Conservation (phyloP, 2,329 filamentous ascomycete genomes). For the Xylaria digitata region DNA sequence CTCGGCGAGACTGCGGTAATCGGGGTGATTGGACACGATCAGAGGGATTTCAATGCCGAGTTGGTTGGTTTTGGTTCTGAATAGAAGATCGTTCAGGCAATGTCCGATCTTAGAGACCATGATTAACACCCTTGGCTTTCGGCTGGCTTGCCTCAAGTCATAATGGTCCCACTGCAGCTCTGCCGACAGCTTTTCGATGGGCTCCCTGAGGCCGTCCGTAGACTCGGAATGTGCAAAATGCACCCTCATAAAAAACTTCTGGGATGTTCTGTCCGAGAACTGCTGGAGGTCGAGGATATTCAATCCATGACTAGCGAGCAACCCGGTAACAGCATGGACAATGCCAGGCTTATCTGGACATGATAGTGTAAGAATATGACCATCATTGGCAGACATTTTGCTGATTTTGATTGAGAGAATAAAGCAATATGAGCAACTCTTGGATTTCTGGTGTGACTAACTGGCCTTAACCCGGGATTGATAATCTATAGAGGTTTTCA, state of each 20-base stretch:
- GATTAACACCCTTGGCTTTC: conserved; percentile 81
- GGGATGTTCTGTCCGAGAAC: conserved; percentile 79
- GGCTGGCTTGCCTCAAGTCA: conserved; percentile 73
- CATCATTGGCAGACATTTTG: conserved; percentile 52
- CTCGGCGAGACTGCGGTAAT: conserved; percentile 74
- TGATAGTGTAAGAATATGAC: conserved; percentile 82
- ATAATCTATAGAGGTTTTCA: conserved; percentile 35
- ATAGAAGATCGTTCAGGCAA: conserved; percentile 85
- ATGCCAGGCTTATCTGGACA: conserved; percentile 88
- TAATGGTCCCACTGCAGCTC: conserved; percentile 74
- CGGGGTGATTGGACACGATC: conserved; percentile 85
- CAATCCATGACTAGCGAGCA: conserved; percentile 77
- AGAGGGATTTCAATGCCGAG: conserved; percentile 79
- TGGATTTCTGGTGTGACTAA: conserved; percentile 37
- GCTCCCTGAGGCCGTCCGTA: conserved; percentile 63
- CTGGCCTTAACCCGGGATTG: conserved; percentile 25
- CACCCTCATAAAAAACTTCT: conserved; percentile 89
- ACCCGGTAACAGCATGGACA: conserved; percentile 83
- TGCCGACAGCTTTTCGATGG: conserved; percentile 70
- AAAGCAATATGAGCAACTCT: conserved; percentile 15
- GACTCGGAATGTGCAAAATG: conserved; percentile 75
- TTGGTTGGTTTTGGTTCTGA: conserved; percentile 79
- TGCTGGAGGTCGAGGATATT: conserved; percentile 89
- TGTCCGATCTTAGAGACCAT: conserved; percentile 93
- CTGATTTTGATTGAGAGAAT: not conserved